Conservation (phyloP, 768 basidiomycete genomes). For the Hericium rajendrae region DNA sequence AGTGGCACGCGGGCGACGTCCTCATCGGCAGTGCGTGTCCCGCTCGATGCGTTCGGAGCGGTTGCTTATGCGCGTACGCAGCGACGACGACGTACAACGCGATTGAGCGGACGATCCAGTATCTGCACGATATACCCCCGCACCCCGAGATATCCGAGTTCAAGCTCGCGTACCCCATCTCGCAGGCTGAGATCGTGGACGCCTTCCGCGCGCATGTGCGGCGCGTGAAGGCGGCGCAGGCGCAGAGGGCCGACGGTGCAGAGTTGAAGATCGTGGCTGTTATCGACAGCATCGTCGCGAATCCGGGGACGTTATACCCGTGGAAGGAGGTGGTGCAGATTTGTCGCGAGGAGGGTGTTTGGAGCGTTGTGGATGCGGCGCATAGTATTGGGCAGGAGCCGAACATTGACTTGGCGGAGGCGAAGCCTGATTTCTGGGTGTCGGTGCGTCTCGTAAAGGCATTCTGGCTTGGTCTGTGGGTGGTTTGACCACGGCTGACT, state of each 20-base stretch:
- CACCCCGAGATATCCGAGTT: conserved; percentile 43
- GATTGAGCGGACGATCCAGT: conserved; percentile 38
- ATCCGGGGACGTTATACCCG: conserved; percentile 54
- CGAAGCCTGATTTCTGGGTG: conserved; percentile 68
- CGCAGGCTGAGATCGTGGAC: conserved; percentile 43
- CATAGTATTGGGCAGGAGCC: conserved; percentile 70
- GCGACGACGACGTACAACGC: conserved; percentile 52
- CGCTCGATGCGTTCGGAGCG: background rate
- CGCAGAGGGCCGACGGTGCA: conserved; percentile 12
- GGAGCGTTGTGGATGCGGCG: conserved; percentile 70
- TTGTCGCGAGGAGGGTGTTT: conserved; percentile 51
- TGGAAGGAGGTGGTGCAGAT: conserved; percentile 63
- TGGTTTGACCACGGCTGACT: background rate
- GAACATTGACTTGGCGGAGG: conserved; percentile 44
- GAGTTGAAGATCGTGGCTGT: conserved; percentile 50
- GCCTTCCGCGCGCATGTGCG: conserved; percentile 34
- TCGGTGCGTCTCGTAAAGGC: too few species aligned
- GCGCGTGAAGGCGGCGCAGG: conserved; percentile 18
- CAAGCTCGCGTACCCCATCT: conserved; percentile 43
- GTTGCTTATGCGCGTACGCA: conserved; percentile 14
- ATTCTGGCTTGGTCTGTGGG: too few species aligned
- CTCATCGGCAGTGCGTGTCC: conserved; percentile 43
- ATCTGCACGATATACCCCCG: conserved; percentile 45
- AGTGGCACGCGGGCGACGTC: conserved; percentile 59
- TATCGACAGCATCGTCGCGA: conserved; percentile 58